Conservation (phyloP, 2,329 filamentous ascomycete genomes). For the Volutella citrinella region DNA sequence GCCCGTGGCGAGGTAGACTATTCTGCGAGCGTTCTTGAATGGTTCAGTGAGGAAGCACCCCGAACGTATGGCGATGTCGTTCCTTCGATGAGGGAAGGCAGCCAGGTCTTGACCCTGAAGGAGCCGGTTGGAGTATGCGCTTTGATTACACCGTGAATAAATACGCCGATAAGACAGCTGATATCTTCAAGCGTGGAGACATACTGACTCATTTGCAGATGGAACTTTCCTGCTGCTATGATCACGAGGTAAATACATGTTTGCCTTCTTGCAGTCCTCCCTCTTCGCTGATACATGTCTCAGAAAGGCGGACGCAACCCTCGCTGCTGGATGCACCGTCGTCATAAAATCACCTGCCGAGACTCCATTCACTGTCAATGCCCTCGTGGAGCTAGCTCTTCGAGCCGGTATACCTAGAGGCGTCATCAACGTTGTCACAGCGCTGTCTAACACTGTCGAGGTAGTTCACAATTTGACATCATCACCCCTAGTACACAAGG, state of each 20-base stretch:
- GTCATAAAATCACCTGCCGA: slow-evolving; percentile 86
- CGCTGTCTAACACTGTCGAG: slow-evolving; percentile 71
- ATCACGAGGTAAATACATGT: too few species aligned
- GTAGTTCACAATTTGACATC: slow-evolving; percentile 59
- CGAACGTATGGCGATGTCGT: slow-evolving; percentile 44
- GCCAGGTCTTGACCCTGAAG: slow-evolving; percentile 41
- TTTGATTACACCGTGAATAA: too few species aligned
- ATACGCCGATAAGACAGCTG: too few species aligned
- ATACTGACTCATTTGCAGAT: slow-evolving; percentile 33
- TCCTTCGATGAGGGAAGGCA: slow-evolving; percentile 55
- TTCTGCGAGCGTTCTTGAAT: slow-evolving; percentile 59
- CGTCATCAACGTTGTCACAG: slow-evolving; percentile 82
- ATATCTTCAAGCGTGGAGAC: too few species aligned
- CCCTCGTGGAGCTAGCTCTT: slow-evolving; percentile 76
- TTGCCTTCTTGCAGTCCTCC: too few species aligned
- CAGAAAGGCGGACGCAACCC: slow-evolving; percentile 47
- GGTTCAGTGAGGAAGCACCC: slow-evolving; percentile 65
- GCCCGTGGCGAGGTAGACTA: slow-evolving; percentile 56
- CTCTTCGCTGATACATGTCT: too few species aligned
- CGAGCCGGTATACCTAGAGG: slow-evolving; percentile 84
- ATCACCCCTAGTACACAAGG: slow-evolving; percentile 55
- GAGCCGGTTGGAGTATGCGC: slow-evolving; percentile 34
- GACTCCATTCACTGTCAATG: slow-evolving; percentile 84
- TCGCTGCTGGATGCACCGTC: slow-evolving; percentile 72
- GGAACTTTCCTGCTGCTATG: slow-evolving; percentile 61